Base-by-base conservation (phyloP, 2,329 filamentous ascomycete genomes). In the Epichloe gansuensis region DNA sequence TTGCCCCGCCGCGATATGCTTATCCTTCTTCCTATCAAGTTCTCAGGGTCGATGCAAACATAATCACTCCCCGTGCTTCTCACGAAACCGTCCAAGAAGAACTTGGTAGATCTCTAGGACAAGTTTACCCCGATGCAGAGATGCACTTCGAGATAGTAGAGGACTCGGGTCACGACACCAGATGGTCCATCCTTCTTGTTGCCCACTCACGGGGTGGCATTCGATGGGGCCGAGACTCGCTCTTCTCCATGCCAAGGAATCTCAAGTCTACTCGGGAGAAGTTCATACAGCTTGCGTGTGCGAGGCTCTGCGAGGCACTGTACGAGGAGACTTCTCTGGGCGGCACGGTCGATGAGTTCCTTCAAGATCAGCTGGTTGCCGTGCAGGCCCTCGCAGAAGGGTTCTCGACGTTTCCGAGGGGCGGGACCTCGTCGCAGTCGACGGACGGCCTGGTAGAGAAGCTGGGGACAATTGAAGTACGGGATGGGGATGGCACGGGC, bases 361-460 rank as follows among this genome's bases (percentile, higher is more conserved):
- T 83, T 13, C 78, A 82, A 63, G 81, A 83, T 61, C 80, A 84
- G 61, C 58, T 84, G 25, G 66, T 82, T 3, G 67, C 79, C 17
- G 81, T 82, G 58, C 80, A 84, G 62, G 75, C 76, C 4, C 65
- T 84, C 9, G 74, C 77, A 1, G 68, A 73, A 12, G 78, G 76
- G 0, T 66, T 61, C 49, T 78, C 78, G 11, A 73, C 68, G 3
- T 74, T 78, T 53, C 69, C 67, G 11, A 59, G 67, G 49, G 57
- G 60, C 36, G 58, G 56, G 1, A 25, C 49, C 8, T 53, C 58
- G 6, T 57, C 52, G 5, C 13, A 21, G 27, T 46, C 31, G 36
- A 27, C 17, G 17, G 62, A 66, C 52, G 61, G 56, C 2, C 57
- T 69, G 57, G 61, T 59, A 7, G 60, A 60, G 12, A 46, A 39